These are phyloP conservation scores for Mucor indicus DNA, from an alignment of 371 early-diverging fungal genomes.

Conservation along the genomic window DNA sequence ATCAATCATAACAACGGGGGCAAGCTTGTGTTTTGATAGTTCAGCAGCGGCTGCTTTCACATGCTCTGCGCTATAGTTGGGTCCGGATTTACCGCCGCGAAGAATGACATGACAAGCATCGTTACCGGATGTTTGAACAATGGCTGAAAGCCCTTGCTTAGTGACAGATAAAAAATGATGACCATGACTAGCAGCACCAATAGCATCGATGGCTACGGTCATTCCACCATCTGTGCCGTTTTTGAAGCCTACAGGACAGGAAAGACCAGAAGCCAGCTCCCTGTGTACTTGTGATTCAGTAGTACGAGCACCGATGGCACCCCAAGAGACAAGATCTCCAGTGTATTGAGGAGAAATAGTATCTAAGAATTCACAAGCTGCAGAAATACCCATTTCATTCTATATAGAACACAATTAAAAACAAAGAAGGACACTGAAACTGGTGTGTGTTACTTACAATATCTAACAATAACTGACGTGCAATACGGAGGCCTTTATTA, in stretches of 20 bases:
- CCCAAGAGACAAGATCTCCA: conserved; percentile 91
- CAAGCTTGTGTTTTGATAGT: conserved; percentile 60
- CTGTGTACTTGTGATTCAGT: conserved; percentile 93
- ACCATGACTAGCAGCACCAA: conserved; percentile 71
- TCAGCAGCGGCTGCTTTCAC: conserved; percentile 57
- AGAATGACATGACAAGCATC: conserved; percentile 79
- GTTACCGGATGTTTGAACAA: conserved; percentile 80
- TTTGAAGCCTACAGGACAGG: conserved; percentile 95
- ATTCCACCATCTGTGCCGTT: conserved; percentile 92
- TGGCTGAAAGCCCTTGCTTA: conserved; percentile 64
- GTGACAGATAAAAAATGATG: conserved; percentile 77
- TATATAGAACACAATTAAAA: too few species aligned
- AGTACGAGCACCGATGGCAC: conserved; percentile 93
- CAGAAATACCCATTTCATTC: conserved; percentile 76
- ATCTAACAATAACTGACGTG: conserved; percentile 52
- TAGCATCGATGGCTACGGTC: conserved; percentile 85
- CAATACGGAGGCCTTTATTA: conserved; percentile 87
- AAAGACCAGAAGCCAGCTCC: conserved; percentile 92
- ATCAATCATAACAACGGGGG: conserved; percentile 81
- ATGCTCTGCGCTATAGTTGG: conserved; percentile 78
- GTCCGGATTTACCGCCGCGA: conserved; percentile 83
- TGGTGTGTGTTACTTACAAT: too few species aligned
- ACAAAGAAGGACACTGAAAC: too few species aligned
- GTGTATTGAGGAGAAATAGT: conserved; percentile 94
- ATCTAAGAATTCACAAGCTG: conserved; percentile 88